Evolutionary conservation across 192 early-diverging fungal genomes (phyloP).

Genomic region (Coemansia sp.): DNA sequence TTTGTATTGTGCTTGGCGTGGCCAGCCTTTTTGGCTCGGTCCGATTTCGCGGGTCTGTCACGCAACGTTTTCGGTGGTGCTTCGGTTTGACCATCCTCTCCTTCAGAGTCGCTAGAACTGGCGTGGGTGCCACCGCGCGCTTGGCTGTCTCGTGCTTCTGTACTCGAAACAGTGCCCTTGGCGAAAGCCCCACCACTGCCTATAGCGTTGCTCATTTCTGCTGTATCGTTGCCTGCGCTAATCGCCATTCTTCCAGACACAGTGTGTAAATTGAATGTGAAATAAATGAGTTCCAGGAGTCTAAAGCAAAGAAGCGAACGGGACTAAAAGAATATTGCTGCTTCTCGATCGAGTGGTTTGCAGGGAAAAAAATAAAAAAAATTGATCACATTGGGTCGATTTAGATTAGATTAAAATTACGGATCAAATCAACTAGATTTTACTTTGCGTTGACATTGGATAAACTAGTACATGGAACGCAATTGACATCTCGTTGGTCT

Average conservation of each 20-base stretch:
- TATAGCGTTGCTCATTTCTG: not conserved
- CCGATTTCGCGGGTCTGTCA: slow-evolving; percentile 18
- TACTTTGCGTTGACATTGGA: too few species aligned
- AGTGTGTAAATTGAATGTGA: not conserved
- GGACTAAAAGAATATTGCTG: too few species aligned
- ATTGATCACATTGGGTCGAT: too few species aligned
- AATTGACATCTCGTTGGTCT: too few species aligned
- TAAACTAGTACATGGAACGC: too few species aligned
- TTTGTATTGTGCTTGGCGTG: slow-evolving; percentile 4
- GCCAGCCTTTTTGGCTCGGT: slow-evolving; percentile 1
- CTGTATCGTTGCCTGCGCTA: not conserved
- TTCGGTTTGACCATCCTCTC: slow-evolving; percentile 11
- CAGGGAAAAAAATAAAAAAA: too few species aligned
- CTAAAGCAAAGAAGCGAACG: not conserved
- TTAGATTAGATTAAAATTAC: too few species aligned
- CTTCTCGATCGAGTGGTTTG: too few species aligned
- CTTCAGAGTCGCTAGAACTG: not conserved
- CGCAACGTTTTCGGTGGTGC: slow-evolving; percentile 21
- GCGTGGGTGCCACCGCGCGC: not conserved
- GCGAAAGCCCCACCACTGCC: slow-evolving; percentile 10
- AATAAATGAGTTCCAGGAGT: not conserved
- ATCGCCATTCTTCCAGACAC: not conserved
- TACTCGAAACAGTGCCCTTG: slow-evolving; percentile 12
- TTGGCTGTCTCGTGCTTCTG: not conserved
- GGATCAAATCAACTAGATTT: too few species aligned